A percentile compares a stretch with the other conserved stretches of the same genome.
These are phyloP conservation scores for Pythium sukuiense DNA, from an alignment of 352 stramenopile species.

Conservation along the genomic window DNA sequence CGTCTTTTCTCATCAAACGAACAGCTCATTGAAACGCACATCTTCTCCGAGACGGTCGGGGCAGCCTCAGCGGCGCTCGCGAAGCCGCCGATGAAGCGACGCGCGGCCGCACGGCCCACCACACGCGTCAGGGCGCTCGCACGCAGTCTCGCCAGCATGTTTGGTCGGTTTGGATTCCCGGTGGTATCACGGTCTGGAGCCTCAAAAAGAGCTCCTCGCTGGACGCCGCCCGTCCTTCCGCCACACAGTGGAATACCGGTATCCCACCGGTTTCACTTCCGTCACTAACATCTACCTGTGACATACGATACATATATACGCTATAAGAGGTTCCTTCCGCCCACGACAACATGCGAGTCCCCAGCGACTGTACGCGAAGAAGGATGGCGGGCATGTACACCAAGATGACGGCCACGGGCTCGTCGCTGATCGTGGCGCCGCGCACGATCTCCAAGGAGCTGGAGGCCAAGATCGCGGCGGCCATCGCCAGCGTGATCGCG, in stretches of 20 bases:
- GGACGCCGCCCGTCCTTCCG: conserved; percentile 1
- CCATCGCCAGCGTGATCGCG: conserved; percentile 67
- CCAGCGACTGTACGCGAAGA: conserved; percentile 1
- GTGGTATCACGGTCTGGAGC: conserved; percentile 18
- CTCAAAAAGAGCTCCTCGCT: conserved; percentile 1
- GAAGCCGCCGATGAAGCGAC: conserved; percentile 38
- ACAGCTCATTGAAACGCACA: conserved; percentile 19
- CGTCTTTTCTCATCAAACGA: not conserved
- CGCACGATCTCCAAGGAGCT: conserved; percentile 82
- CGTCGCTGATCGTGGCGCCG: conserved; percentile 54
- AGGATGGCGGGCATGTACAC: conserved; percentile 47
- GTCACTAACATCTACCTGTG: conserved; percentile 1
- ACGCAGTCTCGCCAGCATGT: conserved; percentile 34
- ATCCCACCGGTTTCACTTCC: conserved; percentile 16
- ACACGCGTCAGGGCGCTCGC: conserved; percentile 27
- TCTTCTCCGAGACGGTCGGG: conserved; percentile 36
- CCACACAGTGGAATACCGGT: conserved; percentile 25
- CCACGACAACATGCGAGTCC: not conserved
- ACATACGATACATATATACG: conserved; percentile 16
- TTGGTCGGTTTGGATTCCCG: conserved; percentile 6
- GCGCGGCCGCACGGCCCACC: conserved; percentile 17
- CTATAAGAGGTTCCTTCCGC: conserved; percentile 2
- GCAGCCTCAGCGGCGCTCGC: conserved; percentile 21
- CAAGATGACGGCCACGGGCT: conserved; percentile 49
- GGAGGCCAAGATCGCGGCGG: conserved; percentile 71